Percentiles rank a stretch among this genome's conserved stretches.
phyloP scores from a whole-genome alignment of 169 alveolate genomes.

The Theileria parva region DNA sequence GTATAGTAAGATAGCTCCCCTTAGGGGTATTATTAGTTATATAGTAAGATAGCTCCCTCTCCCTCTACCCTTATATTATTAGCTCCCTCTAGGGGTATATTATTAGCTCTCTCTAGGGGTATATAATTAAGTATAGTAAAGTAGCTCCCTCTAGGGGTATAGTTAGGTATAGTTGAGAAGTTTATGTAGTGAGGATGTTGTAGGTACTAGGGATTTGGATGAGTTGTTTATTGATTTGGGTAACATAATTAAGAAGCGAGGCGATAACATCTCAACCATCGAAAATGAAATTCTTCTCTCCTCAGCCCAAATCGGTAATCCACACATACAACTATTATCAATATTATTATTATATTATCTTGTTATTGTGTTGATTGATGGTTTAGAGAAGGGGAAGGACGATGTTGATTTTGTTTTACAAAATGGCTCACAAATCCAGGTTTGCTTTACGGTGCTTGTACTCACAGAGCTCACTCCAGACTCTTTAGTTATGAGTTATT shows the following conservation, averaged over 20 bases:
- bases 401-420: conserved; percentile 36
- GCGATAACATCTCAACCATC: conserved; percentile 58
- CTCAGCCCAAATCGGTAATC: conserved; percentile 53
- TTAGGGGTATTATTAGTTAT: no score
- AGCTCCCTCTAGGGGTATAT: no score
- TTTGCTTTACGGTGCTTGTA: neutral
- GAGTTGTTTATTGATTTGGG: conserved; percentile 51
- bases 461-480: no score
- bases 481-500: no score
- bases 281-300: conserved; percentile 63
- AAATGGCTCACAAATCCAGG: conserved; percentile 7
- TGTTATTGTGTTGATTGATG: neutral
- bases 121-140: no score
- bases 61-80: no score
- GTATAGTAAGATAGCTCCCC: no score
- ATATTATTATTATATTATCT: neutral
- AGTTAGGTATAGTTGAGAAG: no score
- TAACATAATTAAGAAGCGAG: conserved; percentile 53
- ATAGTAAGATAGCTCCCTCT: no score
- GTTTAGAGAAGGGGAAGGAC: conserved; percentile 56
- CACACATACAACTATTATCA: no score
- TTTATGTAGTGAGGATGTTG: neutral
- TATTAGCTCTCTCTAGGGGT: no score
- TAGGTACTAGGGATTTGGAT: conserved; percentile 57
- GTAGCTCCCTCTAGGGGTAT: no score